phyloP scores from a whole-genome alignment of 805 yeast genomes.

The Priceomyces haplophilus region DNA sequence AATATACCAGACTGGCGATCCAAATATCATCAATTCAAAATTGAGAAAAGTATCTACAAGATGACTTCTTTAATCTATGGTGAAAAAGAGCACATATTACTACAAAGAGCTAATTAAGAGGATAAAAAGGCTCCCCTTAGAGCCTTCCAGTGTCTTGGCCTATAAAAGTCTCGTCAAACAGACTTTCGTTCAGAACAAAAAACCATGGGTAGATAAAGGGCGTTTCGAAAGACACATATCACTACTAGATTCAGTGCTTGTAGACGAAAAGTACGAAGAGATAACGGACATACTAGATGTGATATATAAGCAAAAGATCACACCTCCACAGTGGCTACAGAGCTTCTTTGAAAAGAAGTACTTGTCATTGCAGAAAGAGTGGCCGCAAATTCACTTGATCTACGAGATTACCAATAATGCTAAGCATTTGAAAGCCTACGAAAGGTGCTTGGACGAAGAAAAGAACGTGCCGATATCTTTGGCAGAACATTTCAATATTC shows the following conservation, averaged over 20 bases:
- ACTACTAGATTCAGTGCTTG: constrained; percentile 25
- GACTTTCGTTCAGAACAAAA: constrained; percentile 7
- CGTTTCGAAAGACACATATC: constrained; percentile 9
- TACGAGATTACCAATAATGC: constrained; percentile 19
- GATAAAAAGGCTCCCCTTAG: constrained; percentile 31
- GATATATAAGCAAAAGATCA: constrained; percentile 19
- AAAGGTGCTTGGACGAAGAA: constrained; percentile 13
- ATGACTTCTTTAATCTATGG: neutral
- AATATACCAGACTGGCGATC: neutral
- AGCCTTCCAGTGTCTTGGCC: constrained; percentile 9
- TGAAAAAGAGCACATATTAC: neutral
- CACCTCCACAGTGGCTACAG: constrained; percentile 16
- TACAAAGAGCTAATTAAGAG: constrained; percentile 25
- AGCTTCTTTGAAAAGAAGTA: constrained; percentile 20
- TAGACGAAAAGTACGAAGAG: constrained; percentile 23
- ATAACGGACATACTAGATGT: constrained; percentile 26
- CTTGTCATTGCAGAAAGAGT: constrained; percentile 18
- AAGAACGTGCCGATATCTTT: constrained; percentile 14
- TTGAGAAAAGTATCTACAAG: neutral
- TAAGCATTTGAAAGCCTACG: constrained; percentile 13
- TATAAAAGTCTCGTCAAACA: constrained; percentile 10
- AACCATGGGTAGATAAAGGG: constrained; percentile 10
- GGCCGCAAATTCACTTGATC: constrained; percentile 37
- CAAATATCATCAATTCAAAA: neutral
- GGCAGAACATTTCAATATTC: constrained; percentile 10